These are phyloP conservation scores for Musa schizocarpa DNA, from an alignment of 176 grass and related monocot species.

Conservation along the genomic window DNA sequence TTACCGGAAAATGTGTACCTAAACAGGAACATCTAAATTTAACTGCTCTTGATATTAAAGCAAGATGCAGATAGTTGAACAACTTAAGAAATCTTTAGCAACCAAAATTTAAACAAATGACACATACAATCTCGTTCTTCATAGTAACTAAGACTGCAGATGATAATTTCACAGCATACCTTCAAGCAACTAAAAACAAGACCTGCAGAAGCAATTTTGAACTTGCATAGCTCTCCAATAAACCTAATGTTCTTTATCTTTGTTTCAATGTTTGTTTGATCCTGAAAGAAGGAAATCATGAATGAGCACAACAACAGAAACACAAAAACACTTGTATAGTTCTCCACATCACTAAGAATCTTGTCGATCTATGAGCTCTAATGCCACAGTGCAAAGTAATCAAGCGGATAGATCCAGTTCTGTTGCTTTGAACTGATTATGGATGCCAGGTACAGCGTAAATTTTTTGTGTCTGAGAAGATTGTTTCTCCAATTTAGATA, in stretches of 20 bases:
- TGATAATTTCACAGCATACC: slow-evolving; percentile 27
- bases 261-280: slow-evolving; percentile 98
- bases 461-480: too few species aligned
- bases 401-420: too few species aligned
- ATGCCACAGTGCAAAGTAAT: not conserved
- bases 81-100: not conserved
- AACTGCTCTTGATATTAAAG: not conserved
- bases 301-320: slow-evolving; percentile 30
- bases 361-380: not conserved
- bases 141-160: not conserved
- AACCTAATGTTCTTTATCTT: slow-evolving; percentile 99
- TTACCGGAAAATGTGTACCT: not conserved
- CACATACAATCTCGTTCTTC: not conserved
- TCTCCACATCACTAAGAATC: not conserved
- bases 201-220: slow-evolving; percentile 79
- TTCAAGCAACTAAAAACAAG: slow-evolving; percentile 97
- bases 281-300: slow-evolving; percentile 60
- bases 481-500: too few species aligned
- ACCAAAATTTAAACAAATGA: not conserved
- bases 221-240: slow-evolving; percentile 97
- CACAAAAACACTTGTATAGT: slow-evolving; percentile 10
- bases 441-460: too few species aligned
- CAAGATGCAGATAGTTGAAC: not conserved
- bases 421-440: too few species aligned
- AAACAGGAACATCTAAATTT: not conserved